Percentiles rank a stretch among this genome's conserved stretches.
phyloP scores from a whole-genome alignment of 2,329 filamentous ascomycete genomes.

The Chaetomium globosum region DNA sequence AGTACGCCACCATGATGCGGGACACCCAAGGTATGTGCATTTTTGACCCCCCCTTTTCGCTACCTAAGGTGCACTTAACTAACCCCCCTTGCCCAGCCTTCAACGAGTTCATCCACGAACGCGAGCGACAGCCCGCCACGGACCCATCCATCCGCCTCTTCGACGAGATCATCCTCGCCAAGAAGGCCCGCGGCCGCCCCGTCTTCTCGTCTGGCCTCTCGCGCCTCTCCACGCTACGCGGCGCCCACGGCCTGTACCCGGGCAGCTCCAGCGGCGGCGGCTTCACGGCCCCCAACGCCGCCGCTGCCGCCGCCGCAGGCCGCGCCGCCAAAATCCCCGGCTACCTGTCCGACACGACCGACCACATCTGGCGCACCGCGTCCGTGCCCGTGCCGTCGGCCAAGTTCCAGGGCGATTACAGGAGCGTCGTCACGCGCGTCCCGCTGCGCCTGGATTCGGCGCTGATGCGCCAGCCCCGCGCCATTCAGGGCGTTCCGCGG shows the following conservation, averaged over 20 bases:
- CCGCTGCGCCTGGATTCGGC: conserved; percentile 82
- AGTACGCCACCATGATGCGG: conserved; percentile 65
- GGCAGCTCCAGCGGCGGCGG: conserved; percentile 42
- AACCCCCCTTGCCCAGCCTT: conserved; percentile 54
- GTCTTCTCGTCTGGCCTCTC: conserved; percentile 67
- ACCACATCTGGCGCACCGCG: conserved; percentile 77
- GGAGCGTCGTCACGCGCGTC: conserved; percentile 62
- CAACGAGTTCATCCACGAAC: conserved; percentile 83
- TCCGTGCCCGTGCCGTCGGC: conserved; percentile 63
- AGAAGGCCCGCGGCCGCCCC: conserved; percentile 67
- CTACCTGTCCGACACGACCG: conserved; percentile 71
- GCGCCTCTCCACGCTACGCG: conserved; percentile 62
- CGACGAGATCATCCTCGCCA: conserved; percentile 81
- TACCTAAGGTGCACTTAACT: conserved; percentile 5
- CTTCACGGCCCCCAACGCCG: conserved; percentile 37
- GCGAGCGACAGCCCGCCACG: conserved; percentile 65
- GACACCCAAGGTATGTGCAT: conserved; percentile 65
- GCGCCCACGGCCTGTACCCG: conserved; percentile 55
- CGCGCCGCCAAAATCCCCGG: conserved; percentile 50
- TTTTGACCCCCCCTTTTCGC: neutral
- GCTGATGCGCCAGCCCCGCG: conserved; percentile 88
- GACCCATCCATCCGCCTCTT: conserved; percentile 74
- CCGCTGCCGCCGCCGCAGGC: neutral
- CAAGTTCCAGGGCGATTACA: conserved; percentile 66
- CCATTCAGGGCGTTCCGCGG: conserved; percentile 83